Evolutionary conservation across 371 early-diverging fungal species (phyloP).

Genomic region (Mucor racemosus): DNA sequence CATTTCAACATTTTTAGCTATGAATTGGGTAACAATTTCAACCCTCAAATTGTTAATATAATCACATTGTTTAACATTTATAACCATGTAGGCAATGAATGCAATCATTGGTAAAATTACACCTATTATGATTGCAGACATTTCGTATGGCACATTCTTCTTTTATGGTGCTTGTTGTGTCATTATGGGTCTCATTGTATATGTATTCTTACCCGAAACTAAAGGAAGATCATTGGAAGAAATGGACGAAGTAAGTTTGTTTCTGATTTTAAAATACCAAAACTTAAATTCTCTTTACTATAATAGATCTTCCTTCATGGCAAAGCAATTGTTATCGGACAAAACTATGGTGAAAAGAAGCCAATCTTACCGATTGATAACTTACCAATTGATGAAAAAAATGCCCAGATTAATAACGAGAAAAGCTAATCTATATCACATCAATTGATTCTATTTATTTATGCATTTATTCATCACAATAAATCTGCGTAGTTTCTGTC

Average conservation of each 20-base stretch:
- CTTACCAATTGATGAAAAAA: background rate
- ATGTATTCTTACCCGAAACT: constrained; percentile 60
- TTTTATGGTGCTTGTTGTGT: constrained; percentile 53
- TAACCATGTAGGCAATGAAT: constrained; percentile 27
- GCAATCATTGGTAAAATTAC: constrained; percentile 58
- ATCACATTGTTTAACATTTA: too few relatives aligned
- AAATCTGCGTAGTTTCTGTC: too few relatives aligned
- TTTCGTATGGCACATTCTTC: constrained; percentile 64
- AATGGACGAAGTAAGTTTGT: constrained; percentile 39
- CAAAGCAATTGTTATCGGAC: background rate
- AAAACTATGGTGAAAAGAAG: background rate
- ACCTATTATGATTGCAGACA: constrained; percentile 62
- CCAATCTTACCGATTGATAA: background rate
- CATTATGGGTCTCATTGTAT: constrained; percentile 26
- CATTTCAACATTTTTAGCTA: background rate
- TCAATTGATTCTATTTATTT: too few relatives aligned
- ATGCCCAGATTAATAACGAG: background rate
- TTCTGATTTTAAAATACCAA: too few relatives aligned
- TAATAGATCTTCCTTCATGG: background rate
- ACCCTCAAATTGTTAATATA: too few relatives aligned
- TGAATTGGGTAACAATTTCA: constrained; percentile 5
- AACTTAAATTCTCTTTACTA: too few relatives aligned
- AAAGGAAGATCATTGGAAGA: constrained; percentile 60
- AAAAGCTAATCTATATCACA: background rate
- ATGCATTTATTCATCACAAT: too few relatives aligned